Evolutionary conservation across 805 yeast species (phyloP), one percentile per base, ranked within the genome.

Genomic region (Clavispora phyllophila): DNA sequence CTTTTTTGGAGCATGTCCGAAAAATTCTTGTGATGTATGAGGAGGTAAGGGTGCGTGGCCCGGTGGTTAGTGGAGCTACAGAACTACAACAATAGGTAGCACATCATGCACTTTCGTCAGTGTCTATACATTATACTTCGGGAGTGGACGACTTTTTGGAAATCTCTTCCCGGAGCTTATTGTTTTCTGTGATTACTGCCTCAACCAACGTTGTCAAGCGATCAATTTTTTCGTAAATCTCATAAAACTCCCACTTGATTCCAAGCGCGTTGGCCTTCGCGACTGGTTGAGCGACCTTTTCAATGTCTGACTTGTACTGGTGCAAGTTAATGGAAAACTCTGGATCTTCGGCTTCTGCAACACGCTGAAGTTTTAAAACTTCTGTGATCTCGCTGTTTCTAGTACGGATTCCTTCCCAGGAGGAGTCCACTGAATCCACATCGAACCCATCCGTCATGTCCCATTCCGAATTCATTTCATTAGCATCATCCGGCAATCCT

Each of bases 391-490:
- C 77, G 27, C 66, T 66, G 46, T 66, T 55, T 19, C 70, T 51
- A 42, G 62, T 66, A 43, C 66, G 61, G 39, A 70, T 61, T 2
- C 66, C 68, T 32, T 66, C 72, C 65, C 65, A 60, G 18, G 68
- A 60, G 27, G 50, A 32, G 25, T 45, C 43, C 8, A 48, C 48
- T n/a, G 54, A 56, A 24, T 65, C 70, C n/a, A 51, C 64, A 23
- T 61, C 61, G 48, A 60, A 87, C 0, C 95, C 96, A 61, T 87
- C 95, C 7, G 83, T 76, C 51, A 87, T 68, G 49, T 84, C 87
- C 95, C 96, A 87, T 54, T 83, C 90, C 7, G 82, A 75, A 54
- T 87, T 87, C 17, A 68, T 53, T 56, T 84, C 91, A 57, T 85
- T 86, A 17, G 88, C 86, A 61, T 87, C 96, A 58, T 87, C 95